Conservation (phyloP, 441 rosid genomes). For the Euphorbia schlechtendalii region DNA sequence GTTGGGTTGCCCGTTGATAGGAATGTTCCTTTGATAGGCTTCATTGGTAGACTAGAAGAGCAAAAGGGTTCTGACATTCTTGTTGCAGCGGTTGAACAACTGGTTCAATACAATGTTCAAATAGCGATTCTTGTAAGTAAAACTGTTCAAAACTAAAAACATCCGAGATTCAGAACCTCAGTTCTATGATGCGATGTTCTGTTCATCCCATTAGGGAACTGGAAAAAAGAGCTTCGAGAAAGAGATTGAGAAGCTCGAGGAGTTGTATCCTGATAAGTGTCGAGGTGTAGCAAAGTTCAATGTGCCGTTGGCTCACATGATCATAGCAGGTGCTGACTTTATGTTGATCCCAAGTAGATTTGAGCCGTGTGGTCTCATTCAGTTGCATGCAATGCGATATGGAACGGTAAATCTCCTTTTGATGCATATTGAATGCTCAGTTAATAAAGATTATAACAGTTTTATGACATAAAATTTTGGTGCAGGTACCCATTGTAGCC, state of each 20-base stretch:
- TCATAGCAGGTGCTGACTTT: conserved; percentile 83
- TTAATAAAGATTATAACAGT: neutral
- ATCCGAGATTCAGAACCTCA: neutral
- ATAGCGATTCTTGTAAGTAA: conserved; percentile 68
- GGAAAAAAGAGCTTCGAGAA: conserved; percentile 75
- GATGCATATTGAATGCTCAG: no score
- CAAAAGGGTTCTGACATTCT: conserved; percentile 94
- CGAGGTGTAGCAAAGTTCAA: conserved; percentile 77
- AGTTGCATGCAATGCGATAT: conserved; percentile 91
- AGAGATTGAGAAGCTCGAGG: conserved; percentile 57
- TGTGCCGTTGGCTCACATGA: conserved; percentile 80
- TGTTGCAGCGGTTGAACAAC: conserved; percentile 57
- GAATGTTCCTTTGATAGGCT: conserved; percentile 69
- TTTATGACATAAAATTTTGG: neutral
- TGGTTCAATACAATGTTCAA: conserved; percentile 56
- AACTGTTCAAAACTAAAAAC: neutral
- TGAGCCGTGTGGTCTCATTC: conserved; percentile 97
- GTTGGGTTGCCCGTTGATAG: conserved; percentile 77
- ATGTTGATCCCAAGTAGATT: conserved; percentile 81
- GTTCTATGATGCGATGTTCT: neutral
- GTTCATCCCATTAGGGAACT: conserved; percentile 53
- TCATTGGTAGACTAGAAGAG: conserved; percentile 93
- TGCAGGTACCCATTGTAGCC: conserved; percentile 74
- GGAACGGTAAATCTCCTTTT: conserved; percentile 52
- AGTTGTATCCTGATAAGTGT: conserved; percentile 52